Conservation (phyloP, 495 filamentous ascomycete species). For the Penicillium cataractarum region DNA sequence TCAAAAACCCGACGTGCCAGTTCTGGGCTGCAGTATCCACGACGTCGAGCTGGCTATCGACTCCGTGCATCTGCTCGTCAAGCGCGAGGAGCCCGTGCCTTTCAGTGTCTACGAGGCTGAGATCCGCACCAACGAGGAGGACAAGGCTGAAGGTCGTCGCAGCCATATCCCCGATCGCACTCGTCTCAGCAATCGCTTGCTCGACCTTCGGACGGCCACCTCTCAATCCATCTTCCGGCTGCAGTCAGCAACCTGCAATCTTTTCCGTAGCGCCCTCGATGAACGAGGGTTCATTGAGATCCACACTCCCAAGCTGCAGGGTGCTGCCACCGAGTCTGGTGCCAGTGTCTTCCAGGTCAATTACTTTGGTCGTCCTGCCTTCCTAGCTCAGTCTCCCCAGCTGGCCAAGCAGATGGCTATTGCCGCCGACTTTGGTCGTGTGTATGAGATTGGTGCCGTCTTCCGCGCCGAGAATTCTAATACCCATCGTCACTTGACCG, state of each 20-base stretch:
- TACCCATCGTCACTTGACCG: constrained; percentile 92
- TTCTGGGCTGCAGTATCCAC: constrained; percentile 60
- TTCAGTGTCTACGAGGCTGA: constrained; percentile 69
- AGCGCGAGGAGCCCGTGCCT: constrained; percentile 59
- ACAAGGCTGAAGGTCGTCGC: constrained; percentile 46
- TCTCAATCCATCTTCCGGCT: constrained; percentile 88
- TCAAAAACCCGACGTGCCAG: constrained; percentile 60
- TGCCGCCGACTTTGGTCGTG: constrained; percentile 82
- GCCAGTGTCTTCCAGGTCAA: constrained; percentile 86
- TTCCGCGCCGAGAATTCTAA: constrained; percentile 96
- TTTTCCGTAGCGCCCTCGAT: constrained; percentile 77
- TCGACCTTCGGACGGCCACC: constrained; percentile 84
- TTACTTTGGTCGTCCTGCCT: constrained; percentile 83
- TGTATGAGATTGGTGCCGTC: constrained; percentile 86
- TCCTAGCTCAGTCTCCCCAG: constrained; percentile 87
- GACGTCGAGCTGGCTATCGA: constrained; percentile 55
- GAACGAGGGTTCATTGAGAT: constrained; percentile 80
- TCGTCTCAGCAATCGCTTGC: constrained; percentile 78
- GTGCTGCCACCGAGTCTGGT: constrained; percentile 86
- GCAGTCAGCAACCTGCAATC: constrained; percentile 69
- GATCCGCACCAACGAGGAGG: constrained; percentile 50
- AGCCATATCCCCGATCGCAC: constrained; percentile 70
- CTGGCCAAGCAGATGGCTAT: constrained; percentile 95
- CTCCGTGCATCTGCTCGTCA: constrained; percentile 57
- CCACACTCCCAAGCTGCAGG: constrained; percentile 86